Evolutionary conservation across 345 rosid genomes (phyloP).

Genomic region (Hevea brasiliensis): DNA sequence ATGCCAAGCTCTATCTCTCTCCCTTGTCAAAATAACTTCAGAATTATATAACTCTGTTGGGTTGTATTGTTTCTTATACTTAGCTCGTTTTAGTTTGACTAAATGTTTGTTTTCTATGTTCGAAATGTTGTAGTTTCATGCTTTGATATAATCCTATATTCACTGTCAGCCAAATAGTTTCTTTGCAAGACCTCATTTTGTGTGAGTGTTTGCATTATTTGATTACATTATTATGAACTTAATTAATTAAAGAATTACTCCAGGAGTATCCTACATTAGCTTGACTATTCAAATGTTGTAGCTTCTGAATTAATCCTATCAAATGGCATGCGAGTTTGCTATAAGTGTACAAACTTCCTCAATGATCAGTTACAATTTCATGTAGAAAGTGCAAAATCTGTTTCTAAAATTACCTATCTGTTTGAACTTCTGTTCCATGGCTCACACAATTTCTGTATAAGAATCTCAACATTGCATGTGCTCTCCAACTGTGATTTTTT

Average conservation of each 20-base stretch:
- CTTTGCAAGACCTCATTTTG: not conserved
- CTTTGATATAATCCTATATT: not conserved
- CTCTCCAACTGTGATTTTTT: not conserved
- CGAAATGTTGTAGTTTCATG: not conserved
- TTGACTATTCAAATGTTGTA: slow-evolving; percentile 64
- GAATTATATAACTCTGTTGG: too few species aligned
- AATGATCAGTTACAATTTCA: slow-evolving; percentile 73
- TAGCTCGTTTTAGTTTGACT: not conserved
- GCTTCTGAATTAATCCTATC: slow-evolving; percentile 80
- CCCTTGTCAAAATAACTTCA: not conserved
- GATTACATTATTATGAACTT: slow-evolving; percentile 10
- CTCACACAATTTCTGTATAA: not conserved
- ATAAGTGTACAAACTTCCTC: slow-evolving; percentile 77
- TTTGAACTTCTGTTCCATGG: not conserved
- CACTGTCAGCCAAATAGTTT: not conserved
- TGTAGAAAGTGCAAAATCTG: slow-evolving; percentile 3
- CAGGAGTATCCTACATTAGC: slow-evolving; percentile 57
- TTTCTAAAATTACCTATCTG: not conserved
- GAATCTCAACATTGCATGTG: not conserved
- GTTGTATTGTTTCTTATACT: not conserved
- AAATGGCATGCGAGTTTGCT: slow-evolving; percentile 84
- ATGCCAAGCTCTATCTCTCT: too few species aligned
- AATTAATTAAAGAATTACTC: slow-evolving; percentile 28
- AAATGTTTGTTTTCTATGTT: not conserved
- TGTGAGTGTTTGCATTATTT: not conserved